A percentile compares a stretch with the other conserved stretches of the same genome.
Conservation (phyloP, 2,329 filamentous ascomycete genomes). For the Nemania diffusa region DNA sequence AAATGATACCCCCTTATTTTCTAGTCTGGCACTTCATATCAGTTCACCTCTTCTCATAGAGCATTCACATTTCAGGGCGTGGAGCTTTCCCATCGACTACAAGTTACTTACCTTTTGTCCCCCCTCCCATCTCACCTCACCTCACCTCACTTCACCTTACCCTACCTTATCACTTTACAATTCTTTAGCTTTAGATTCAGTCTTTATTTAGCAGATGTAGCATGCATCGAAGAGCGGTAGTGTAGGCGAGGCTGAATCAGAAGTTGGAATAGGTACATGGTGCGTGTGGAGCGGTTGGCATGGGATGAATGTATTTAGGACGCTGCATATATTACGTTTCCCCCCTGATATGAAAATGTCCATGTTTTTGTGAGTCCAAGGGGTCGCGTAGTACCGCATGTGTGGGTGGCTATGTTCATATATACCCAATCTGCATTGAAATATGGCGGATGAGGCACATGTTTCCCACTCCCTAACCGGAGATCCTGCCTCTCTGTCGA, state of each 20-base stretch:
- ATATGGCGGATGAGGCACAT: background rate
- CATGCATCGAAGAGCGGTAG: slow-evolving; percentile 5
- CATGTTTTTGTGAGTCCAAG: background rate
- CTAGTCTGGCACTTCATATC: slow-evolving; percentile 16
- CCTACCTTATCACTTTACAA: background rate
- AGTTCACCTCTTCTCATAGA: slow-evolving; percentile 16
- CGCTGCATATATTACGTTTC: slow-evolving; percentile 16
- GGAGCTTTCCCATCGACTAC: slow-evolving; percentile 10
- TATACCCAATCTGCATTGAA: background rate
- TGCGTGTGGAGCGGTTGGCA: background rate
- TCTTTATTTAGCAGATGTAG: slow-evolving; percentile 16
- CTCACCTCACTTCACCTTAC: slow-evolving; percentile 4
- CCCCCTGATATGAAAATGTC: background rate
- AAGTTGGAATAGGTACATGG: slow-evolving; percentile 3
- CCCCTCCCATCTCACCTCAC: background rate
- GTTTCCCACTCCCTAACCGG: background rate
- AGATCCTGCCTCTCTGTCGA: background rate
- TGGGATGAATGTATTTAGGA: slow-evolving; percentile 17
- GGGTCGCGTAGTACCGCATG: background rate
- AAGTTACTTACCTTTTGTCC: background rate
- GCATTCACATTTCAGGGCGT: background rate
- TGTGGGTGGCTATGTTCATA: background rate
- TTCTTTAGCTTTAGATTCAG: slow-evolving; percentile 7
- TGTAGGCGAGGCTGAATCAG: slow-evolving; percentile 15
- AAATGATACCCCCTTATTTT: slow-evolving; percentile 44